Evolutionary conservation across 2,329 filamentous ascomycete genomes (phyloP).

Genomic region (Myotisia sp.): DNA sequence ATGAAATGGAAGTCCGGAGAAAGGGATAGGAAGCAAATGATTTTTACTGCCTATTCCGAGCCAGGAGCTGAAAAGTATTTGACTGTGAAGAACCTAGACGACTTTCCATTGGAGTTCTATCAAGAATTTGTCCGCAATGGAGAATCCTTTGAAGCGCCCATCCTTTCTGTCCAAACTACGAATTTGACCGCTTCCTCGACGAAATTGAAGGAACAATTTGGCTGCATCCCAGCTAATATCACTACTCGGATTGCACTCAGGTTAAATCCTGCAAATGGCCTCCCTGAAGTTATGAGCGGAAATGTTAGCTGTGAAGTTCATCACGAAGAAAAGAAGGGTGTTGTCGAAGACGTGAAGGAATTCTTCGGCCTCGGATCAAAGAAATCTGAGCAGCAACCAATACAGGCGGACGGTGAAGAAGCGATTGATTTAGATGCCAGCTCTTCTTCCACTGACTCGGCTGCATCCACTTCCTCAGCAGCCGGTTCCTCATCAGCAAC

Average conservation of each 20-base stretch:
- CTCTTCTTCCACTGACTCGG: constrained; percentile 2
- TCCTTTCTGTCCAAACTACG: constrained; percentile 55
- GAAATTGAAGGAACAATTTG: constrained; percentile 61
- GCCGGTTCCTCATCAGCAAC: constrained; percentile 27
- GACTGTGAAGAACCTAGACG: constrained; percentile 64
- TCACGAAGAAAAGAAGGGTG: constrained; percentile 53
- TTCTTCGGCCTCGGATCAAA: constrained; percentile 87
- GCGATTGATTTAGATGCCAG: constrained; percentile 32
- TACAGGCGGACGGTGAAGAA: constrained; percentile 43
- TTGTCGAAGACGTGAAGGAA: constrained; percentile 91
- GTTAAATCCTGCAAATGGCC: constrained; percentile 57
- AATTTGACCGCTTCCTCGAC: constrained; percentile 78
- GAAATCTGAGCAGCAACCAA: constrained; percentile 63
- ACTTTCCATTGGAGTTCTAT: constrained; percentile 67
- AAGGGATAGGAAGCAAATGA: constrained; percentile 61
- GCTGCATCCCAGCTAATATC: constrained; percentile 62
- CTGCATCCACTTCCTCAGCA: constrained; percentile 30
- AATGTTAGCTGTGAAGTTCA: constrained; percentile 75
- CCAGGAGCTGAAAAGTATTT: constrained; percentile 71
- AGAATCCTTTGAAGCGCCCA: constrained; percentile 41
- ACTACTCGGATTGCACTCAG: constrained; percentile 65
- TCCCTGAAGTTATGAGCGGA: constrained; percentile 65
- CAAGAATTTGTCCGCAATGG: constrained; percentile 47
- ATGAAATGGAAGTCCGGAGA: constrained; percentile 61
- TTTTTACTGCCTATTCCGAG: constrained; percentile 66